Evolutionary conservation across 768 basidiomycete species (phyloP).

Genomic region (Calocybe indica): DNA sequence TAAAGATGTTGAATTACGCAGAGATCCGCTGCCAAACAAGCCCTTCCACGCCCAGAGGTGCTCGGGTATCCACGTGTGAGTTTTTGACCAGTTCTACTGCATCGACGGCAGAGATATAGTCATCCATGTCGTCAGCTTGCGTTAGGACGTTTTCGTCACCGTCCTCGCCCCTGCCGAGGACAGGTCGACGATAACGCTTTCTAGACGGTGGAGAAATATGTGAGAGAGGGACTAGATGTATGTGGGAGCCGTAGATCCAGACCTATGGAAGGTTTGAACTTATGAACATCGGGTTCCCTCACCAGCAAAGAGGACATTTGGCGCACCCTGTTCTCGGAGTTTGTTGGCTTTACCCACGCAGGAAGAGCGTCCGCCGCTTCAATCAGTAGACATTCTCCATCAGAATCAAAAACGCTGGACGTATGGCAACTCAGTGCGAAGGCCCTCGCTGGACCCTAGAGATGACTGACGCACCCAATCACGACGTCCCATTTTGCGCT

Average conservation of each 20-base stretch:
- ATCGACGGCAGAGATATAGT: conserved; percentile 53
- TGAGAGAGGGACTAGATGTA: conserved; percentile 84
- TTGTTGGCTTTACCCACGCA: conserved; percentile 85
- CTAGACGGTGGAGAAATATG: conserved; percentile 64
- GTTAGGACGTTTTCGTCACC: conserved; percentile 37
- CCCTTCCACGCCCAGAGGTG: conserved; percentile 54
- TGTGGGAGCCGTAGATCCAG: conserved; percentile 79
- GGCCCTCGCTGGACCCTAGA: neutral
- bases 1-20: conserved; percentile 34
- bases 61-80: conserved; percentile 44
- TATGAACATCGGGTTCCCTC: conserved; percentile 24
- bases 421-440: neutral
- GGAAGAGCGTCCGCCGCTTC: conserved; percentile 92
- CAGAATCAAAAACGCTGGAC: conserved; percentile 72
- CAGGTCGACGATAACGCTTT: conserved; percentile 40
- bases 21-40: conserved; percentile 67
- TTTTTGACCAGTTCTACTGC: conserved; percentile 62
- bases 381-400: conserved; percentile 94
- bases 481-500: conserved; percentile 75
- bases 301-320: conserved; percentile 21
- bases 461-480: conserved; percentile 52
- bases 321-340: conserved; percentile 90
- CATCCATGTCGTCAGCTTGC: conserved; percentile 34
- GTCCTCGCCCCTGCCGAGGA: conserved; percentile 40
- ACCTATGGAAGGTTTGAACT: conserved; percentile 48